These are phyloP conservation scores for Fusarium piperis DNA, from an alignment of 2,329 filamentous ascomycete genomes.

Conservation along the genomic window DNA sequence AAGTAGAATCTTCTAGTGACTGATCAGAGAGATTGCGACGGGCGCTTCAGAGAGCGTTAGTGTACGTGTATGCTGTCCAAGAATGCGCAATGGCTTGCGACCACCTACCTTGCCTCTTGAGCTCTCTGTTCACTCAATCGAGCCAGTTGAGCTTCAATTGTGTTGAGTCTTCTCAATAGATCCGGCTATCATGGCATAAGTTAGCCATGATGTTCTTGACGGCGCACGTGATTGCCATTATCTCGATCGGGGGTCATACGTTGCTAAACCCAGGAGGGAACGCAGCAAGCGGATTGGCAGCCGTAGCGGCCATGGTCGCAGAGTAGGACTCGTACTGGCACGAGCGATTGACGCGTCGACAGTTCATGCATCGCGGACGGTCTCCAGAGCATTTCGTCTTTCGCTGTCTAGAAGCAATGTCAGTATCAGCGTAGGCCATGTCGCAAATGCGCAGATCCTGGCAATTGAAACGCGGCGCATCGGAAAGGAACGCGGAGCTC, in stretches of 20 bases:
- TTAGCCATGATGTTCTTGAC: neutral
- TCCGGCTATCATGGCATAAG: neutral
- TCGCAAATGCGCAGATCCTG: neutral
- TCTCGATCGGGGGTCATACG: neutral
- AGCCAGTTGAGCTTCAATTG: slow-evolving; percentile 14
- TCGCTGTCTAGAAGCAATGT: slow-evolving; percentile 5
- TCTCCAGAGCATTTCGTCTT: slow-evolving; percentile 27
- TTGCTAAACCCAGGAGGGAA: neutral
- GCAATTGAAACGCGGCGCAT: neutral
- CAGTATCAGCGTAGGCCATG: neutral
- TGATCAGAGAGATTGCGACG: neutral
- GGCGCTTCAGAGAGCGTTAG: neutral
- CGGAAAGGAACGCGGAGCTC: neutral
- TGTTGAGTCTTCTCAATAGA: slow-evolving; percentile 10
- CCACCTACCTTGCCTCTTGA: neutral
- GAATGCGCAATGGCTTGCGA: neutral
- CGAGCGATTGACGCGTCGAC: slow-evolving; percentile 10
- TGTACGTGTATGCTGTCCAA: neutral
- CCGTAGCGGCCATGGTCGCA: neutral
- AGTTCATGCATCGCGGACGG: slow-evolving; percentile 19
- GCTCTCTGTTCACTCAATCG: slow-evolving; percentile 7
- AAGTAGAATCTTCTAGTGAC: neutral
- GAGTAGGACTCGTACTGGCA: slow-evolving; percentile 21
- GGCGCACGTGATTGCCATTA: neutral
- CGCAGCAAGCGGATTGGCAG: neutral